Conservation (phyloP, 2,329 filamentous ascomycete genomes). For the Sporothrix schenckii region DNA sequence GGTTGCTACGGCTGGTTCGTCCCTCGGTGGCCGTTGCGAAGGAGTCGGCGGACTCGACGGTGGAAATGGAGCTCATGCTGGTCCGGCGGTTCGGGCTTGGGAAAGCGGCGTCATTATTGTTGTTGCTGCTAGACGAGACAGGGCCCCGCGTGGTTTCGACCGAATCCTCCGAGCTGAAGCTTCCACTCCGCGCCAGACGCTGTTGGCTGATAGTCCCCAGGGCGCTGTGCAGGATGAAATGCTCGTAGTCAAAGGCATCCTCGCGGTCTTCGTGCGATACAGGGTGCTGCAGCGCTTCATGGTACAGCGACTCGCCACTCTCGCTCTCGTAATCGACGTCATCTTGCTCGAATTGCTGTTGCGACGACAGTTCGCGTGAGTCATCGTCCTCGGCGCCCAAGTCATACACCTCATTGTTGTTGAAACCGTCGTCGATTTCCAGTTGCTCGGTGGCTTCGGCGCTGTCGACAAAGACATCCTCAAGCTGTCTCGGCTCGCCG, state of each 20-base stretch:
- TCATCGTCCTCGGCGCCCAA: constrained; percentile 42
- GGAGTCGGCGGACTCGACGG: constrained; percentile 54
- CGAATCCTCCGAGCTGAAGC: constrained; percentile 62
- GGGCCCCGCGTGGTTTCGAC: constrained; percentile 64
- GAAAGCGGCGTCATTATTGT: constrained; percentile 17
- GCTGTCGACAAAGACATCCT: constrained; percentile 39
- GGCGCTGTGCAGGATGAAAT: constrained; percentile 92
- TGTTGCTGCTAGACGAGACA: constrained; percentile 35
- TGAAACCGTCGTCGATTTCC: constrained; percentile 35
- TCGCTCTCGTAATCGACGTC: constrained; percentile 58
- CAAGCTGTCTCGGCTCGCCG: constrained; percentile 39
- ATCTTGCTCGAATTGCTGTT: constrained; percentile 35
- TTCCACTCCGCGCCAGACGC: constrained; percentile 52
- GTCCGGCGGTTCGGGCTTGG: constrained; percentile 30
- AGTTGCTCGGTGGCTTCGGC: constrained; percentile 35
- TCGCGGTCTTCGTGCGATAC: constrained; percentile 88
- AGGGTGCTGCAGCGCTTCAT: constrained; percentile 61
- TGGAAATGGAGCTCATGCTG: constrained; percentile 38
- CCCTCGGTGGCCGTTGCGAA: constrained; percentile 62
- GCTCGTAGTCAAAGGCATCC: constrained; percentile 94
- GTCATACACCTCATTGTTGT: constrained; percentile 37
- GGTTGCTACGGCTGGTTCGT: constrained; percentile 44
- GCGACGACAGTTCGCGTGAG: background rate
- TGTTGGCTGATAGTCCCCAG: constrained; percentile 73
- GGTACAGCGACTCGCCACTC: constrained; percentile 65